Base-by-base conservation (phyloP, 768 basidiomycete genomes). In the Pulveroboletus sp. region DNA sequence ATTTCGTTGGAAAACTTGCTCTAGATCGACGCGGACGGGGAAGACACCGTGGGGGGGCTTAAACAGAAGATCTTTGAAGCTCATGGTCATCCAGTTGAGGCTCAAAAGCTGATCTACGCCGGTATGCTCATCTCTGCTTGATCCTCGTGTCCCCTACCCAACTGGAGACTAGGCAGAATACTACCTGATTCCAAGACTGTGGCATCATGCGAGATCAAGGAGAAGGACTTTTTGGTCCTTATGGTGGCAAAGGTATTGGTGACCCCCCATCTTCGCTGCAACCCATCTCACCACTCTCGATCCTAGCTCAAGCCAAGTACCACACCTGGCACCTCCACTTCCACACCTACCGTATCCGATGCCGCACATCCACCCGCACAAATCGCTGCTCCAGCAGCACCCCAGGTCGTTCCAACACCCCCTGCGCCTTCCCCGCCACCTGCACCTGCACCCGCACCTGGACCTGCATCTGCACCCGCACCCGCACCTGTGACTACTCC, bases 191-290 rank as follows among this genome's bases (percentile, higher is more conserved):
- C 83, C 51, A 94, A 93, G 75, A 87, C 86, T 2, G 79, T 99
- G 32, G 88, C 80, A 59, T 86, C 88, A 40, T 89, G 86, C 62
- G 82, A 86, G 47, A 89, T 98, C 76, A 94, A 96, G 73, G 95
- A 98, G 71, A 98, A 96, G 74, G 95, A 96, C 69, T 99, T 99
- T 73, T 73, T 98, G 53, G 96, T 99, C n/a, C 82, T 99, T 38
- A 99, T 98, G 95, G 90, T 97, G 31, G 82, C 93, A 44, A 98
- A 96, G 83, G 94, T 94, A 55, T 49, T 39, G 32, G 39, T 44
- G 73, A 39, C 35, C 18, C 35, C 18, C 31, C 17, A n/a, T 46
- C 46, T 28, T 21, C 32, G 35, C 18, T 37, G 9, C 36, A 13
- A 45, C 10, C 33, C 21, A 13, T 31, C 48, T 57, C 24, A 59